Percentiles rank a stretch among this genome's conserved stretches.
phyloP scores from a whole-genome alignment of 129 eudicot genomes.

The Sambucus nigra region DNA sequence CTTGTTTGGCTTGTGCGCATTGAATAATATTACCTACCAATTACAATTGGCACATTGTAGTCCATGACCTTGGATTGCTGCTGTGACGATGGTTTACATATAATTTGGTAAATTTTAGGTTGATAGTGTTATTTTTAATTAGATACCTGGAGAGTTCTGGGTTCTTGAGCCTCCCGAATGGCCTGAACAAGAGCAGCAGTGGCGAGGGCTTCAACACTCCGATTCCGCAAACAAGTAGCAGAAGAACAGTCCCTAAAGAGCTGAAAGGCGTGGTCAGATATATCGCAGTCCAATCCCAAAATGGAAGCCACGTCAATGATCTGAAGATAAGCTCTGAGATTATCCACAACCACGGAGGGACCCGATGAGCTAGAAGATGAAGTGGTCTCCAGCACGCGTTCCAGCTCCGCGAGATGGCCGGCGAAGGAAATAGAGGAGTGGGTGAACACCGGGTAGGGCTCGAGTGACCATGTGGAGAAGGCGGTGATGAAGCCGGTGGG shows the following conservation, averaged over 20 bases:
- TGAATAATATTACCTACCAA: too few relatives aligned
- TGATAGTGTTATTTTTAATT: too few relatives aligned
- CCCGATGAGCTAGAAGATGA: conserved; percentile 43
- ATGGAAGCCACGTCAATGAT: conserved; percentile 90
- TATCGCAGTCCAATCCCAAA: conserved; percentile 68
- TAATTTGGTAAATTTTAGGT: too few relatives aligned
- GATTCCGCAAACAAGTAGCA: conserved; percentile 91
- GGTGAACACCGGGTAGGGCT: conserved; percentile 72
- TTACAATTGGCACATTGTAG: too few relatives aligned
- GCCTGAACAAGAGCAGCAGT: conserved; percentile 98
- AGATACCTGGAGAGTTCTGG: conserved; percentile 88
- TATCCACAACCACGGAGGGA: conserved; percentile 81
- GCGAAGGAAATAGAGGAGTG: conserved; percentile 66
- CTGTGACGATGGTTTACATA: too few relatives aligned
- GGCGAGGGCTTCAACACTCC: conserved; percentile 95
- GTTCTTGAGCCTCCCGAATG: conserved; percentile 94
- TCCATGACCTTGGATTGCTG: too few relatives aligned
- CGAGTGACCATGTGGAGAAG: conserved; percentile 90
- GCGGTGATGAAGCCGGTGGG: conserved; percentile 93
- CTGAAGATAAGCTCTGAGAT: conserved; percentile 90
- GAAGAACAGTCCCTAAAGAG: conserved; percentile 88
- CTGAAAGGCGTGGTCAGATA: conserved; percentile 95
- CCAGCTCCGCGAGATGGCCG: conserved; percentile 89
- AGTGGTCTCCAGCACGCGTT: conserved; percentile 75
- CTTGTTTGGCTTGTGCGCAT: too few relatives aligned